Evolutionary conservation across 2,329 filamentous ascomycete species (phyloP).

Genomic region (Colletotrichum tanaceti): DNA sequence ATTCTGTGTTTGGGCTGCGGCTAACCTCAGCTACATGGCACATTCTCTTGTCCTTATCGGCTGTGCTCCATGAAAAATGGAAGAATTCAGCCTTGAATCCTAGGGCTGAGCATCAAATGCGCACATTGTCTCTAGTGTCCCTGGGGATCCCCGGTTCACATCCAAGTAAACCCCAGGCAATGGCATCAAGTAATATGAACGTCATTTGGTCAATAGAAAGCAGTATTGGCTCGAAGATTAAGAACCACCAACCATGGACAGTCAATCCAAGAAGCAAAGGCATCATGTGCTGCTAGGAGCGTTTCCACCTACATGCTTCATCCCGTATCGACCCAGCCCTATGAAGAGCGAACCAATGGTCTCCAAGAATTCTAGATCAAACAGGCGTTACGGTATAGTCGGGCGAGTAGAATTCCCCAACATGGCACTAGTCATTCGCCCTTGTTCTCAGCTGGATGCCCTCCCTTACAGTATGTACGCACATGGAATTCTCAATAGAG

Average conservation of each 20-base stretch:
- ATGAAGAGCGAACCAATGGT: fast-evolving
- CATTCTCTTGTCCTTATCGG: not conserved
- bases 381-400: not conserved
- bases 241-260: not conserved
- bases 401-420: not conserved
- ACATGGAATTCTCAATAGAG: not conserved
- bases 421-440: not conserved
- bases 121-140: not conserved
- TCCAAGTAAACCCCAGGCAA: not conserved
- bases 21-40: not conserved
- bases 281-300: not conserved
- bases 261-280: not conserved
- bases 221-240: not conserved
- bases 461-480: not conserved
- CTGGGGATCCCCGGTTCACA: not conserved
- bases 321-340: not conserved
- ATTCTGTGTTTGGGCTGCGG: no score
- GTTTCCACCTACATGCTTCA: not conserved
- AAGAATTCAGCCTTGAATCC: not conserved
- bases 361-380: not conserved
- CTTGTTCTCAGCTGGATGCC: not conserved
- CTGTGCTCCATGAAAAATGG: not conserved
- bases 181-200: not conserved
- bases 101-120: not conserved
- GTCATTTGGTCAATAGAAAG: not conserved